These are phyloP conservation scores for Geotrichum carabidarum DNA, from an alignment of 1,139 yeast genomes.

Conservation along the genomic window DNA sequence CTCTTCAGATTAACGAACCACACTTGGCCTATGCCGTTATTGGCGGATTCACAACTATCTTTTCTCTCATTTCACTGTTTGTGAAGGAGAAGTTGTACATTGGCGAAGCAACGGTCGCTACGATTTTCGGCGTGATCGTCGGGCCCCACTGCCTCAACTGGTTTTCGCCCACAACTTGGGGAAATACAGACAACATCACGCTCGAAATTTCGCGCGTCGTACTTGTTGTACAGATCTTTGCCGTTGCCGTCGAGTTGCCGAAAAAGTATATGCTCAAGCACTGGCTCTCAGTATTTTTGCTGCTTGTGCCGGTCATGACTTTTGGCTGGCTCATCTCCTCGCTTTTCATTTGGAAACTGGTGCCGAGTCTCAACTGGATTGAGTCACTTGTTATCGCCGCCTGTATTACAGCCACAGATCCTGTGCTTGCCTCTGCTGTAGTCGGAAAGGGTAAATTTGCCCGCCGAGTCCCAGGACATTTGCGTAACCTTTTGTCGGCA, in stretches of 20 bases:
- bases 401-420: slow-evolving; percentile 96
- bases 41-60: slow-evolving; percentile 82
- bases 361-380: slow-evolving; percentile 73
- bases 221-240: slow-evolving; percentile 88
- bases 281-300: slow-evolving; percentile 75
- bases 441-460: slow-evolving; percentile 98
- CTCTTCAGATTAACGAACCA: slow-evolving; percentile 47
- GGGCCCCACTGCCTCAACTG: slow-evolving; percentile 91
- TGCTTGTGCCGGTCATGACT: slow-evolving; percentile 90
- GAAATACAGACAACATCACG: slow-evolving; percentile 79
- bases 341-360: slow-evolving; percentile 73
- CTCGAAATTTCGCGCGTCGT: slow-evolving; percentile 85
- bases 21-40: slow-evolving; percentile 91
- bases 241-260: slow-evolving; percentile 95
- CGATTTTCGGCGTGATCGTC: slow-evolving; percentile 81
- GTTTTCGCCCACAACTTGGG: slow-evolving; percentile 90
- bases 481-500: slow-evolving; percentile 82
- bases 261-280: slow-evolving; percentile 87
- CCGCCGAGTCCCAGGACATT: slow-evolving; percentile 90
- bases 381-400: slow-evolving; percentile 80
- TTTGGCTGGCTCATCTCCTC: slow-evolving; percentile 90
- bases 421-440: slow-evolving; percentile 95
- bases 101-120: slow-evolving; percentile 95
- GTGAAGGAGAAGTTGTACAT: slow-evolving; percentile 85
- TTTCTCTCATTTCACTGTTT: slow-evolving; percentile 84